Evolutionary conservation across 345 rosid genomes (phyloP).

Genomic region (Heritiera littoralis): DNA sequence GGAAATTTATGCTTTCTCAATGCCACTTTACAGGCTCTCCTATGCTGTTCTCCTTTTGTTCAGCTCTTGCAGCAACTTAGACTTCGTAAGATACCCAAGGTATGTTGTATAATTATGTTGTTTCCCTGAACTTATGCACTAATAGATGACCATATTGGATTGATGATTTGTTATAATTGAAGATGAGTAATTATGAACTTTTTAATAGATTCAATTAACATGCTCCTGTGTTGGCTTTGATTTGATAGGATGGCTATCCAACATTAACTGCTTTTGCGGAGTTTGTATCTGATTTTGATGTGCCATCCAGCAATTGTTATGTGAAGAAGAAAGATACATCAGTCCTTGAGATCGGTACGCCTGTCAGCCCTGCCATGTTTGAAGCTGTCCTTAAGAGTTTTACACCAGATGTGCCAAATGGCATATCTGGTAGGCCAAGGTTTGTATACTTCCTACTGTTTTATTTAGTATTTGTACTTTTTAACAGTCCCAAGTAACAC

Average conservation of each 20-base stretch:
- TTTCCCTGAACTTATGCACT: background rate
- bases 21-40: conserved; percentile 85
- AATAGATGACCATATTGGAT: background rate
- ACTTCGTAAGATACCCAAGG: conserved; percentile 60
- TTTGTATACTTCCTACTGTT: conserved; percentile 32
- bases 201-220: background rate
- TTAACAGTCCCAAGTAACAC: background rate
- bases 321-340: conserved; percentile 44
- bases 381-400: conserved; percentile 74
- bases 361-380: conserved; percentile 82
- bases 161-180: background rate
- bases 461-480: background rate
- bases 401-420: conserved; percentile 80
- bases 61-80: conserved; percentile 72
- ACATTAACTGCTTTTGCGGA: conserved; percentile 72
- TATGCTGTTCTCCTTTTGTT: conserved; percentile 85
- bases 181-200: background rate
- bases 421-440: conserved; percentile 88
- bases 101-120: conserved; percentile 22
- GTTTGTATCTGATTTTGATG: conserved; percentile 64
- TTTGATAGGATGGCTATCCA: conserved; percentile 68
- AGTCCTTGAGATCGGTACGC: conserved; percentile 64
- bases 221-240: conserved; percentile 22
- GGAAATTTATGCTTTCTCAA: conserved; percentile 94
- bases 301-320: conserved; percentile 42